These are phyloP conservation scores for Solanum paucissectum DNA, from an alignment of 257 asterid genomes.

Conservation along the genomic window DNA sequence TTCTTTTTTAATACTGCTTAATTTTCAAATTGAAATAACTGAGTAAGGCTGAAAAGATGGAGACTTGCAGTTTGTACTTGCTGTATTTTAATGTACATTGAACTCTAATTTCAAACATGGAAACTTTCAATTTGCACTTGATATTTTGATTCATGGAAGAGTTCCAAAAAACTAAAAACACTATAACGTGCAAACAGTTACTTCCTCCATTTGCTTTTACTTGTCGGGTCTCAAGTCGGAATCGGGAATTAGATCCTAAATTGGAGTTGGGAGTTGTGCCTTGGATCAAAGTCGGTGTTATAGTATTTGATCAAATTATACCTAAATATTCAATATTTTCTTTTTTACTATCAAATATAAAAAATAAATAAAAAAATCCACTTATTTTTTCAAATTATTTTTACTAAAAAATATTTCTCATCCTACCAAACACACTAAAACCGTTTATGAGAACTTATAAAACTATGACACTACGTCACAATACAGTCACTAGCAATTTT, in stretches of 20 bases:
- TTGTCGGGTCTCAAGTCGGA: neutral
- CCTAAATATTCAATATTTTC: neutral
- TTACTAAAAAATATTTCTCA: no score
- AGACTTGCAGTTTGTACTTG: no score
- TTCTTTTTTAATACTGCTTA: neutral
- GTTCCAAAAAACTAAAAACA: neutral
- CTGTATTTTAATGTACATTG: neutral
- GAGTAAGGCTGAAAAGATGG: neutral
- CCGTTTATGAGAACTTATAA: no score
- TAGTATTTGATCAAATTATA: neutral
- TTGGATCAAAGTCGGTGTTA: neutral
- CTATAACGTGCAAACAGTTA: neutral
- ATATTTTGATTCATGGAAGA: neutral
- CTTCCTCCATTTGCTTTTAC: neutral
- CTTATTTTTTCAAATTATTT: neutral
- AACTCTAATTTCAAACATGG: neutral
- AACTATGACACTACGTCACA: no score
- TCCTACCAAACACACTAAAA: neutral
- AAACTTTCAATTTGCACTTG: neutral
- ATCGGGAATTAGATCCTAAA: neutral
- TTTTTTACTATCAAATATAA: no score
- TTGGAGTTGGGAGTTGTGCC: neutral
- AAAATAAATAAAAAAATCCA: rapidly evolving
- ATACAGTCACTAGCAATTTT: no score
- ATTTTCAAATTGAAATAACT: neutral